Base-by-base conservation (phyloP, 306 rosid genomes). In the Gastrolobium bilobum region DNA sequence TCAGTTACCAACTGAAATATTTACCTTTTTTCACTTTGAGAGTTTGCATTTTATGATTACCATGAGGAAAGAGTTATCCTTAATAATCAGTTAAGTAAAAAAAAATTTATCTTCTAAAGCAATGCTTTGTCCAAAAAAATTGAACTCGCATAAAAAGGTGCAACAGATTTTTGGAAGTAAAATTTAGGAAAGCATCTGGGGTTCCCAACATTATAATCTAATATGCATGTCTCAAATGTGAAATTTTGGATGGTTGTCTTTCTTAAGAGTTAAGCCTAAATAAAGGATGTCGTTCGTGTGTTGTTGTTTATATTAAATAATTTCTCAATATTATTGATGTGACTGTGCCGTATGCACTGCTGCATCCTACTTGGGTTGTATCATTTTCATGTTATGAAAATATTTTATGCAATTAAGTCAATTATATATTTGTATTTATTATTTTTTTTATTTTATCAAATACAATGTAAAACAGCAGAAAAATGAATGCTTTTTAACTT, bases 1-100 rank as follows among this genome's bases (percentile, higher is more conserved):
- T 78, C 42, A 71, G 47, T 79, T 71, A 34, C 68, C 40, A 37
- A 26, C 42, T 31, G 58, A 10, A 14, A 75, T 71, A 48, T 44
- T 38, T 56, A 26, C 47, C 77, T 58, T 11, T 2, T 50, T 57
- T 48, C 48, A 38, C 38, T 68, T 34, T 34, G 10, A 59, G 72
- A 50, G 61, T 39, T 75, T 59, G 66, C 67, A 67, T 30, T 71
- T 67, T 68, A 13, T 69, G 56, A 51, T 11, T 67, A 2, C n/a
- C 13, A 10, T 61, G 42, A 30, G 35, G 58, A 40, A 50, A 50
- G 9, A 20, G 7, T 10, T 47, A 39, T 14, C 39, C 26, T 66
- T 47, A 40, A 58, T 71, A 62, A 48, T 13, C 59, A 68, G 7
- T 53, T 31, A 35, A 35, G 3, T 38, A 4, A 2, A 20, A 10